These are phyloP conservation scores for Begonia fuchsioides DNA, from an alignment of 306 rosid genomes.

Conservation along the genomic window DNA sequence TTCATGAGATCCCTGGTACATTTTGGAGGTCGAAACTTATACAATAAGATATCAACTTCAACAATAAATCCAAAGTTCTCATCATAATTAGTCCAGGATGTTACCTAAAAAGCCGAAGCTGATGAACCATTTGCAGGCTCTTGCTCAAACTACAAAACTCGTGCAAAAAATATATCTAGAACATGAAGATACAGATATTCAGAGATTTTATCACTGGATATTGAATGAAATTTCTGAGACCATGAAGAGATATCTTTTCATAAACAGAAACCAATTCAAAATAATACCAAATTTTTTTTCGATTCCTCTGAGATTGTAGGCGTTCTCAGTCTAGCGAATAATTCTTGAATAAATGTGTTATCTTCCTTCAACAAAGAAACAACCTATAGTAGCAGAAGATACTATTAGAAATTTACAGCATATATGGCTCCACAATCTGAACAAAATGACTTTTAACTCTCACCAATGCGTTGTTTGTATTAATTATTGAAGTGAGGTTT, in stretches of 20 bases:
- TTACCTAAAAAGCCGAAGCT: conserved; percentile 79
- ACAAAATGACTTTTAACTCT: conserved; percentile 18
- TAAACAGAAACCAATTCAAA: neutral
- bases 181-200: neutral
- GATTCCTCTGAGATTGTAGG: conserved; percentile 59
- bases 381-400: conserved; percentile 36
- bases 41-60: no score
- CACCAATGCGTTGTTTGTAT: conserved; percentile 72
- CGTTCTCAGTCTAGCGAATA: conserved; percentile 66
- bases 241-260: no score
- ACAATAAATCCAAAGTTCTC: neutral
- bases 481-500: conserved; percentile 75
- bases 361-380: conserved; percentile 83
- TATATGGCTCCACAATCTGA: conserved; percentile 3
- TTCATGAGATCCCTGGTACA: conserved; percentile 74
- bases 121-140: conserved; percentile 93
- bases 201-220: neutral
- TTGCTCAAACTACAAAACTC: conserved; percentile 89
- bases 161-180: conserved; percentile 71
- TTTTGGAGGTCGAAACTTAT: conserved; percentile 14
- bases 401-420: neutral
- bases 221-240: no score
- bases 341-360: conserved; percentile 77
- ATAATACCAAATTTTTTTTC: conserved; percentile 72
- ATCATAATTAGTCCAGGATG: conserved; percentile 1